Base-by-base conservation (phyloP, 2,329 filamentous ascomycete species). In the Phialophora tarda region DNA sequence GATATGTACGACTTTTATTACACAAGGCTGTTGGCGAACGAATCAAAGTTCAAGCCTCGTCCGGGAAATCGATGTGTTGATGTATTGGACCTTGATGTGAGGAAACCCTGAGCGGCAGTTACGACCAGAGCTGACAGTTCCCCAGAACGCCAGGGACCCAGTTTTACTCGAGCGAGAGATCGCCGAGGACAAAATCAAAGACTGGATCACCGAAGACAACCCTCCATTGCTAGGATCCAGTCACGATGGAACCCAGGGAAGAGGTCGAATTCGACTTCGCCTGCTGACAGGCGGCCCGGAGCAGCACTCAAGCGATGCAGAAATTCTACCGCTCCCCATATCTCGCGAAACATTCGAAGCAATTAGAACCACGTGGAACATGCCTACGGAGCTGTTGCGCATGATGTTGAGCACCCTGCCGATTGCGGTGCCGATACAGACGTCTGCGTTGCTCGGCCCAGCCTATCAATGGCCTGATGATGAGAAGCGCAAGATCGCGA, bases 391-490 rank as follows among this genome's bases (percentile, higher is more conserved):
- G 50, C 55, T 68, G 21, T 60, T 68, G 14, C 66, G 66, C 30
- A 68, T 68, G 66, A 62, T 66, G 55, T 48, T 68, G 32, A 68
- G 66, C 26, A 68, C 54, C n/a, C 48, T 68, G 23, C 66, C 66
- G 5, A 55, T 68, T 14, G 34, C 47, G 17, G 47, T 41, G 23
- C 51, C 60, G n/a, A 65, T 68, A n/a, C 23, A 12, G 23, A 32
- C 58, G 14, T n/a, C 21, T 21, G 21, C 30, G 60, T 24, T 21
- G 12, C 2, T 10, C n/a, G 5, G 64, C 47, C 12, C n/a, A 41
- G n/a, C n/a, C 48, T 5, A 26, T 59, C 14, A 66, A 53, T 1
- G 66, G 59, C 26, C 28, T 68, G 11, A 68, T 68, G 63, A 24
- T 64, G n/a, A 34, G 66, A 48, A 62, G 59, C 24, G 66, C 58